These are phyloP conservation scores for Phaeolepiota aurea DNA, from an alignment of 768 basidiomycete genomes.

Conservation along the genomic window DNA sequence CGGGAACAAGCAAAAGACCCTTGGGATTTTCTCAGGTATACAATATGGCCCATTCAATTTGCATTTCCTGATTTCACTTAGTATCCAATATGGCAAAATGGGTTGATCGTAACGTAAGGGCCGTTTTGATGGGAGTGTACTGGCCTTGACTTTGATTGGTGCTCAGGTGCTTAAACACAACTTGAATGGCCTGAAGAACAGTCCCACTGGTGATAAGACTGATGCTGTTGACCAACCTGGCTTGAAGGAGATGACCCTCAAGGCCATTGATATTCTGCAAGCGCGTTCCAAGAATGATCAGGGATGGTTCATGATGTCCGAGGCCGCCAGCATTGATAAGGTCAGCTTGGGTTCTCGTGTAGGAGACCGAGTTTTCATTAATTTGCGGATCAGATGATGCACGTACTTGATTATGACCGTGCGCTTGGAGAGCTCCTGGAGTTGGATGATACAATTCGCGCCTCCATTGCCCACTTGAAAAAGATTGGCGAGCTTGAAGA, in stretches of 20 bases:
- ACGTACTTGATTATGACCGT: conserved; percentile 36
- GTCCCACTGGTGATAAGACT: conserved; percentile 31
- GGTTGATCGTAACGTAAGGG: conserved; percentile 29
- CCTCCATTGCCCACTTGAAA: conserved; percentile 32
- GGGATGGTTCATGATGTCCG: conserved; percentile 42
- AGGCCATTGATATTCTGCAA: conserved; percentile 36
- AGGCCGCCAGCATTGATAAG: conserved; percentile 38
- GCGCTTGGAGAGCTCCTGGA: conserved; percentile 37
- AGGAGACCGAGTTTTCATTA: too few species aligned
- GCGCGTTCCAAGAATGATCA: conserved; percentile 24
- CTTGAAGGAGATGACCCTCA: conserved; percentile 39
- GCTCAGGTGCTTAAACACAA: conserved; percentile 26
- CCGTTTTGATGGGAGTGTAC: too few species aligned
- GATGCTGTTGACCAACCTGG: conserved; percentile 36
- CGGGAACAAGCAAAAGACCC: conserved; percentile 23
- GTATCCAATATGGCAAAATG: conserved; percentile 27
- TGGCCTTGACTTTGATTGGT: background rate
- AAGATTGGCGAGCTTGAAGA: conserved; percentile 32
- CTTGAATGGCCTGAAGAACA: conserved; percentile 25
- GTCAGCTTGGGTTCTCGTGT: conserved; percentile 11
- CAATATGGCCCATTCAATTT: background rate
- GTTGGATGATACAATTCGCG: conserved; percentile 35
- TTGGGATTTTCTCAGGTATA: conserved; percentile 36
- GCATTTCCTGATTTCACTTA: conserved; percentile 1
- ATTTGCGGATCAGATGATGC: conserved; percentile 30